Conservation (phyloP, 495 filamentous ascomycete species). For the Trichoderma erinaceum region DNA sequence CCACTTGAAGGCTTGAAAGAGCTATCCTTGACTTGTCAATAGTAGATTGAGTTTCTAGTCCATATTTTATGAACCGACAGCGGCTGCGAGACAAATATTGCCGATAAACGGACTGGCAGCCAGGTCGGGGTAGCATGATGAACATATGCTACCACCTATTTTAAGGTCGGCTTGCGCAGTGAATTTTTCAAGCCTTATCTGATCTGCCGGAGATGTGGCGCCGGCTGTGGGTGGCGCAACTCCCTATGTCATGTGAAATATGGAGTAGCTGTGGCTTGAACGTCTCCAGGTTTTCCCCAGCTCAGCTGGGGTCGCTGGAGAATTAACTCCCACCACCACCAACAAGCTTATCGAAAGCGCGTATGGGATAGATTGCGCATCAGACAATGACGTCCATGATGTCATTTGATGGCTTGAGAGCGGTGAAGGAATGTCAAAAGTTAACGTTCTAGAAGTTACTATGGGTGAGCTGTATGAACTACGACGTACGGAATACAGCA, state of each 20-base stretch:
- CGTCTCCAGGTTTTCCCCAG: background rate
- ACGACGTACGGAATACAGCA: background rate
- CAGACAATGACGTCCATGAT: background rate
- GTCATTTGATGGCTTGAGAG: background rate
- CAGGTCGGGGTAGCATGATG: background rate
- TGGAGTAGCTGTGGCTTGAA: background rate
- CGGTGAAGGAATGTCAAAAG: background rate
- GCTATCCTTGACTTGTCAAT: background rate
- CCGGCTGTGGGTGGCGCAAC: background rate
- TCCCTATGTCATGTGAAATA: background rate
- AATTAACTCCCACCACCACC: background rate
- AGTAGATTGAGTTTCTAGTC: background rate
- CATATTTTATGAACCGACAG: background rate
- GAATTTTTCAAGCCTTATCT: conserved; percentile 6
- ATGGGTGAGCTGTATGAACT: background rate
- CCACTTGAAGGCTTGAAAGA: background rate
- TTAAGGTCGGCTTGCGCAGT: background rate
- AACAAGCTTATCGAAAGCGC: background rate
- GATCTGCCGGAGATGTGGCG: background rate
- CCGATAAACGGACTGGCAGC: background rate
- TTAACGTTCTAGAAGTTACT: background rate
- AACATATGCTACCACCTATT: background rate
- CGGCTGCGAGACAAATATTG: background rate
- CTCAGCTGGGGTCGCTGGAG: background rate
- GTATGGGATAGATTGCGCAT: background rate